phyloP scores from a whole-genome alignment of 2,329 filamentous ascomycete species.

The Trichoderma asperellum region DNA sequence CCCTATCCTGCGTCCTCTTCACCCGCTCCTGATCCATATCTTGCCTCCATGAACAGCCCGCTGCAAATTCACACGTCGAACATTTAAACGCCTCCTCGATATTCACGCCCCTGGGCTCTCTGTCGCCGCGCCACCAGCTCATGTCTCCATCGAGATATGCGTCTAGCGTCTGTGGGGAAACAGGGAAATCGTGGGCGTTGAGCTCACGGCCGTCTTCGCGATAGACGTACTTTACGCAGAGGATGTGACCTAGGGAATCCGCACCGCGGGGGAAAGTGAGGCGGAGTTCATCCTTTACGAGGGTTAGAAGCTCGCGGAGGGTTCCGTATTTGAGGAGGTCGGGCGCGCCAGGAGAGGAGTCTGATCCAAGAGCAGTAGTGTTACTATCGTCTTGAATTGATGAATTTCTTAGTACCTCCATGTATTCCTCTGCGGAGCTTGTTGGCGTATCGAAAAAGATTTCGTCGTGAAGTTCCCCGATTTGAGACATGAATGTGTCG shows the following conservation, averaged over 20 bases:
- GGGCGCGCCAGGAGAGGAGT: conserved; percentile 32
- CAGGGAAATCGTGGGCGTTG: conserved; percentile 64
- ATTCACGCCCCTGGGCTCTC: conserved; percentile 73
- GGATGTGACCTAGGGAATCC: conserved; percentile 53
- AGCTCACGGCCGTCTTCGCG: conserved; percentile 57
- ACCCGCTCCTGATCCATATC: conserved; percentile 64
- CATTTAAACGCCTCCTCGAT: conserved; percentile 91
- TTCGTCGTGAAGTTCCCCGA: conserved; percentile 70
- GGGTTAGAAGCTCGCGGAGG: conserved; percentile 51
- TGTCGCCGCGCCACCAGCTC: conserved; percentile 84
- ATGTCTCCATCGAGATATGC: conserved; percentile 71
- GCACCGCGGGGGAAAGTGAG: conserved; percentile 58
- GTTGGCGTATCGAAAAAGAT: conserved; percentile 57
- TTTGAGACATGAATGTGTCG: conserved; percentile 76
- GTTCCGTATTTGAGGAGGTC: conserved; percentile 53
- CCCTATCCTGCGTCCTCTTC: conserved; percentile 35
- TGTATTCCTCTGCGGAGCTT: conserved; percentile 39
- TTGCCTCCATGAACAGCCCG: conserved; percentile 77
- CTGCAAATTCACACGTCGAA: conserved; percentile 78
- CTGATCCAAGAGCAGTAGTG: not conserved
- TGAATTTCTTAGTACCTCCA: not conserved
- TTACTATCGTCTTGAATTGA: conserved; percentile 11
- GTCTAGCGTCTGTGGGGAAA: conserved; percentile 66
- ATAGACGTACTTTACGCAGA: conserved; percentile 59
- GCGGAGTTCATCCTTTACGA: conserved; percentile 52